Percentiles rank a stretch among this genome's conserved stretches.
Conservation (phyloP, 352 stramenopile species). For the Globisporangium echinulatum region DNA sequence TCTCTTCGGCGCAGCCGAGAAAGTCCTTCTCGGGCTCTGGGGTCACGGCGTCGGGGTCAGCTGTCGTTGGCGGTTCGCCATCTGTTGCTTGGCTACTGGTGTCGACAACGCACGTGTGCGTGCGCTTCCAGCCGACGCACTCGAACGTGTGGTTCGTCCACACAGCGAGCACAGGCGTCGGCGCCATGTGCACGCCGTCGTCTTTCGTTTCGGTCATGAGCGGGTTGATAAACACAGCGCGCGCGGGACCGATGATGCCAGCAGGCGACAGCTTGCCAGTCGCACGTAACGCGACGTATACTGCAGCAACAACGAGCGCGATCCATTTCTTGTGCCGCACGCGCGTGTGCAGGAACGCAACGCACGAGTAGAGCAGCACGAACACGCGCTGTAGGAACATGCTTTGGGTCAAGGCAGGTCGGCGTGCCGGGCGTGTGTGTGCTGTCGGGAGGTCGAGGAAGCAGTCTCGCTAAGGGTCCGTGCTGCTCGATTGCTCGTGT, state of each 20-base stretch:
- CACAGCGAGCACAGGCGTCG: conserved; percentile 41
- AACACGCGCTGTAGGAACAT: conserved; percentile 76
- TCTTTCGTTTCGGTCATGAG: conserved; percentile 64
- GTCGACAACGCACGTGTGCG: conserved; percentile 58
- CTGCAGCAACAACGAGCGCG: conserved; percentile 30
- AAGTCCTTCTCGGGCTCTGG: conserved; percentile 66
- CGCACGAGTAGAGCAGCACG: conserved; percentile 53
- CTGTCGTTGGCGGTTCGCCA: conserved; percentile 2
- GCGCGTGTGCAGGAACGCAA: conserved; percentile 50
- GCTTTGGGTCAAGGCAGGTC: too few relatives aligned
- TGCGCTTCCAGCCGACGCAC: conserved; percentile 82
- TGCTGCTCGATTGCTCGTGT: too few relatives aligned
- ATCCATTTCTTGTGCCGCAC: conserved; percentile 71
- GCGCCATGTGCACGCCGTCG: conserved; percentile 49
- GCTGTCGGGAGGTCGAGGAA: too few relatives aligned
- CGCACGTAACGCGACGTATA: conserved; percentile 58
- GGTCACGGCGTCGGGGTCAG: conserved; percentile 7
- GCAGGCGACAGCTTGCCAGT: conserved; percentile 32
- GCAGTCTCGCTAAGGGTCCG: too few relatives aligned
- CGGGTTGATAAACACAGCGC: conserved; percentile 69
- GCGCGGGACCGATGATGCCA: conserved; percentile 51
- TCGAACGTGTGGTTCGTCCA: conserved; percentile 81
- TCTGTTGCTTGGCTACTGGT: conserved; percentile 28
- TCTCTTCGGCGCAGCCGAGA: conserved; percentile 58
- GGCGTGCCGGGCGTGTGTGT: too few relatives aligned